phyloP scores from a whole-genome alignment of 148 eudicot species.

The Amaranthus cruentus region DNA sequence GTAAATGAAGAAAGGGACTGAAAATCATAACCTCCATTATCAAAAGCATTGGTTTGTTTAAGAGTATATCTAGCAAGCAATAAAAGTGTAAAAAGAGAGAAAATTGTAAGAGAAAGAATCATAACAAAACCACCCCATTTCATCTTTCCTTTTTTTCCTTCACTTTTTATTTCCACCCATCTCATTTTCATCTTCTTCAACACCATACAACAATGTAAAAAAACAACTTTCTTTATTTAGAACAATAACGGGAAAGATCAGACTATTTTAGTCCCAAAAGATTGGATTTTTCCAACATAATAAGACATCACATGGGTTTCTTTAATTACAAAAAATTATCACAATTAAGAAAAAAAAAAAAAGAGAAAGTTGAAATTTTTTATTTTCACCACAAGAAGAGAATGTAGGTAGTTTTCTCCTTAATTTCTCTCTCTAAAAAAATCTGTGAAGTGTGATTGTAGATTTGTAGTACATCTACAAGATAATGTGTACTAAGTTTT shows the following conservation, averaged over 20 bases:
- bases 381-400: not conserved
- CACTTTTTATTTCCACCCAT: slow-evolving; percentile 50
- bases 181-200: slow-evolving; percentile 27
- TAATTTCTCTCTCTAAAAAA: not conserved
- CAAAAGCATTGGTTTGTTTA: slow-evolving; percentile 2
- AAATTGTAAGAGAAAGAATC: slow-evolving; percentile 51
- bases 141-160: slow-evolving; percentile 57
- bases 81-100: slow-evolving; percentile 63
- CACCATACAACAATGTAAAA: not conserved
- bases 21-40: slow-evolving; percentile 25
- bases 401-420: too few species aligned
- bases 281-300: too few species aligned
- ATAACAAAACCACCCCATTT: slow-evolving; percentile 58
- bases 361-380: not conserved
- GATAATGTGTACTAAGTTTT: not conserved
- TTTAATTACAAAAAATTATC: not conserved
- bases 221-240: not conserved
- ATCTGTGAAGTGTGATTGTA: not conserved
- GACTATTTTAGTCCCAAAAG: too few species aligned
- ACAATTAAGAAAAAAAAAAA: not conserved
- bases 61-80: slow-evolving; percentile 55
- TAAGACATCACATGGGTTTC: not conserved
- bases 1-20: slow-evolving; percentile 44
- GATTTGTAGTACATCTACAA: not conserved
- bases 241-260: not conserved